Percentiles rank a stretch among this genome's conserved stretches.
phyloP scores from a whole-genome alignment of 2,329 filamentous ascomycete species.

The Monosporascus sp. region DNA sequence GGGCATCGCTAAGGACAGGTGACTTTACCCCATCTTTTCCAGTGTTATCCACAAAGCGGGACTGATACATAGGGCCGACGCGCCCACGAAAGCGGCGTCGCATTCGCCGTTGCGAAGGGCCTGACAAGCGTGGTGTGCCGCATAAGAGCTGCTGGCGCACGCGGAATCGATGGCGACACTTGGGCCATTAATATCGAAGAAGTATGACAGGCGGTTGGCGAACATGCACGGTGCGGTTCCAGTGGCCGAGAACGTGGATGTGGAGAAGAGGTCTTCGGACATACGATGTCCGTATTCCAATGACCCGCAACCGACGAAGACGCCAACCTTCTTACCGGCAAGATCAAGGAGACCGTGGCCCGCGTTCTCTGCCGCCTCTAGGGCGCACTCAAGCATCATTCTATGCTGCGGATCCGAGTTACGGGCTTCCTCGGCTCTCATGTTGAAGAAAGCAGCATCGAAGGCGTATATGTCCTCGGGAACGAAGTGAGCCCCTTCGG shows the following conservation, averaged over 20 bases:
- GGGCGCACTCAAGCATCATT: slow-evolving; percentile 3
- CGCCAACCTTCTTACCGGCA: not conserved
- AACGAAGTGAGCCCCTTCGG: slow-evolving; percentile 1
- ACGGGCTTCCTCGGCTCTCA: not conserved
- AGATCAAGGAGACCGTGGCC: slow-evolving; percentile 1
- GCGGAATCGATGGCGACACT: slow-evolving; percentile 6
- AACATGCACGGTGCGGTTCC: slow-evolving; percentile 8
- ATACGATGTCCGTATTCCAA: not conserved
- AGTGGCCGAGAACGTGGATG: not conserved
- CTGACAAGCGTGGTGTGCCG: slow-evolving; percentile 3
- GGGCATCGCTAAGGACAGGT: not conserved
- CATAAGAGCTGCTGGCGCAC: slow-evolving; percentile 6
- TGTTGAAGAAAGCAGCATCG: not conserved
- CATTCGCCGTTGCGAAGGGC: slow-evolving; percentile 5
- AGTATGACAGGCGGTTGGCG: slow-evolving; percentile 9
- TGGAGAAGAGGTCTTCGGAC: not conserved
- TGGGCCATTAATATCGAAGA: slow-evolving; percentile 5
- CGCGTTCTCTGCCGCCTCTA: slow-evolving; percentile 1
- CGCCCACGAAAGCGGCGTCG: slow-evolving; percentile 3
- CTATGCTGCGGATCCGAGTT: not conserved
- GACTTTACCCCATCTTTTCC: slow-evolving; percentile 5
- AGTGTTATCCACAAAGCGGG: slow-evolving; percentile 6
- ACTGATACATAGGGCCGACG: not conserved
- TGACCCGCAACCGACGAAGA: not conserved
- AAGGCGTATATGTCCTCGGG: not conserved